These are phyloP conservation scores for Pinus albicaulis DNA, from an alignment of 75 land plant genomes.

Conservation along the genomic window DNA sequence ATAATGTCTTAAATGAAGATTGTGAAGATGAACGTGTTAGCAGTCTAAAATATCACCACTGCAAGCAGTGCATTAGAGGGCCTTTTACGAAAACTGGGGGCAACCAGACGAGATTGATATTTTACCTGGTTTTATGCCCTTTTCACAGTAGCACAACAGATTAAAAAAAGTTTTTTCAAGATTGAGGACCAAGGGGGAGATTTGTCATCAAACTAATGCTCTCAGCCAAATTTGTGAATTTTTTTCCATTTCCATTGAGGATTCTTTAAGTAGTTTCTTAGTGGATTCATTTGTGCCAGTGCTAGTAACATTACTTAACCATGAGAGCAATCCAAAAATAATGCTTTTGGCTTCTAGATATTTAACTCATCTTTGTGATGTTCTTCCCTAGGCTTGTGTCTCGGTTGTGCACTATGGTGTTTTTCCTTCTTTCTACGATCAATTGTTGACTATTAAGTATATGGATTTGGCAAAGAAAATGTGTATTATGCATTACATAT, in stretches of 20 bases:
- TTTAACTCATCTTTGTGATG: constrained; percentile 68
- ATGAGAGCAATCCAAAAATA: constrained; percentile 45
- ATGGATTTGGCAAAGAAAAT: constrained; percentile 86
- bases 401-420: constrained; percentile 45
- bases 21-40: constrained; percentile 12
- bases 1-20: constrained; percentile 15
- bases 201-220: constrained; percentile 26
- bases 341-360: constrained; percentile 64
- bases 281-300: constrained; percentile 40
- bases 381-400: constrained; percentile 36
- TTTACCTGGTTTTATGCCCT: constrained; percentile 12
- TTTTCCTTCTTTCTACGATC: constrained; percentile 54
- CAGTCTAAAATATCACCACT: constrained; percentile 17
- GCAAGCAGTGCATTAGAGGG: constrained; percentile 29
- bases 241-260: constrained; percentile 46
- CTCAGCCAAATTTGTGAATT: constrained; percentile 68
- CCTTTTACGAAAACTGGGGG: constrained; percentile 8
- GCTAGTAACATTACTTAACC: constrained; percentile 41
- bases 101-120: constrained; percentile 9
- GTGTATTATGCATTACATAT: background rate
- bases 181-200: constrained; percentile 21
- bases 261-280: constrained; percentile 29
- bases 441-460: constrained; percentile 59
- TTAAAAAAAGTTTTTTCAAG: constrained; percentile 27
- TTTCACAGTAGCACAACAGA: constrained; percentile 19